Percentiles rank a stretch among this genome's conserved stretches.
These are phyloP conservation scores for Suhomyces bokatorum DNA, from an alignment of 1,139 yeast genomes.

Conservation along the genomic window DNA sequence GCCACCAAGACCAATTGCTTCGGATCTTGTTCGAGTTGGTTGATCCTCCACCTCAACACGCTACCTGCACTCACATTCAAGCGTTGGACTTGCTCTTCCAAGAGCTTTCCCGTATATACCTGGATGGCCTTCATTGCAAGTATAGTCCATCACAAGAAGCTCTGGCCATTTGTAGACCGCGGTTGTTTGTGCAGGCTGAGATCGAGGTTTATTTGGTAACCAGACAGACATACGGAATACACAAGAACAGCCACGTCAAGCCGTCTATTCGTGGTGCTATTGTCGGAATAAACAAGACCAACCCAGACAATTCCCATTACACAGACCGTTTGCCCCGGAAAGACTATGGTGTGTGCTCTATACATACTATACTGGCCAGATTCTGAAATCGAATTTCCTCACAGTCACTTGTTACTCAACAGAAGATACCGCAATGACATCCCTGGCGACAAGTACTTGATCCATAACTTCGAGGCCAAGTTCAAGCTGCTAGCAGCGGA, in stretches of 20 bases:
- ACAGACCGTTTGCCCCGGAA: neutral
- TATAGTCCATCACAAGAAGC: neutral
- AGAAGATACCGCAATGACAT: slow-evolving; percentile 38
- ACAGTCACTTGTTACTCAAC: slow-evolving; percentile 37
- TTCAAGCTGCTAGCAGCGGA: slow-evolving; percentile 24
- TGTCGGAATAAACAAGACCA: neutral
- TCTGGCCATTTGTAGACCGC: neutral
- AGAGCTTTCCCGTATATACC: slow-evolving; percentile 9
- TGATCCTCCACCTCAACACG: slow-evolving; percentile 4
- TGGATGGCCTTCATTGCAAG: slow-evolving; percentile 3
- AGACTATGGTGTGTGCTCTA: slow-evolving; percentile 39
- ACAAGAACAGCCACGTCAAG: neutral
- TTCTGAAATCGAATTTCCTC: slow-evolving; percentile 28
- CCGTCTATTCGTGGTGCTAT: neutral
- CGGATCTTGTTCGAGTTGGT: slow-evolving; percentile 1
- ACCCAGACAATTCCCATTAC: neutral
- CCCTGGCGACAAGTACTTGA: slow-evolving; percentile 27
- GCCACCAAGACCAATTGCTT: slow-evolving; percentile 17
- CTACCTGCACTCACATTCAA: slow-evolving; percentile 13
- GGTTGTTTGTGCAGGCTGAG: neutral
- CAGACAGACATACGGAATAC: neutral
- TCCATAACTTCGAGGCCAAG: slow-evolving; percentile 29
- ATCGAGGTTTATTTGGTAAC: neutral
- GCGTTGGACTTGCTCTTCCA: slow-evolving; percentile 15
- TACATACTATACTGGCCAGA: slow-evolving; percentile 41